Base-by-base conservation (phyloP, 768 basidiomycete species). In the Mycena galopus region DNA sequence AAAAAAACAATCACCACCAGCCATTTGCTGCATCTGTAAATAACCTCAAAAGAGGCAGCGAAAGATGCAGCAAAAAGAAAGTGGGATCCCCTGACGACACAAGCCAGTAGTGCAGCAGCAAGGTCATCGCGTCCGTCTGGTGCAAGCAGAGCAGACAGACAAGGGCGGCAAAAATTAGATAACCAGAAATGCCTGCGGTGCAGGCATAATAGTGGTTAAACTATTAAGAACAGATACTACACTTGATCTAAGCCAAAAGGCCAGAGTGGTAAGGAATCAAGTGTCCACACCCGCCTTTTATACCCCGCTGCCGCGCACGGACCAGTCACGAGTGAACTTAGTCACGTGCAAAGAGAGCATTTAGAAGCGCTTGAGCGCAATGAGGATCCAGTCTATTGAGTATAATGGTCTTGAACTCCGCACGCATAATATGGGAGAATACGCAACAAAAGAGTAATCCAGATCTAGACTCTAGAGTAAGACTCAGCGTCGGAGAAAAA, bases 201-300 rank as follows among this genome's bases (percentile, higher is more conserved):
- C 85, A 83, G 79, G 80, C 85, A 87, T 88, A 87, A 88, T 87
- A 88, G 87, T 86, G 86, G 87, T 86, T 86, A 86, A 85, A 85
- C 85, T 86, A 84, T 86, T 85, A 93, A 94, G 93, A 94, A 94
- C 93, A 95, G 93, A 94, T 95, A 94, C 93, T 94, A 94, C 93
- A 94, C 93, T 94, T 94, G 93, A 94, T 94, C 93, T 94, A 94
- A 94, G 93, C 93, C 93, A 94, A 93, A 92, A 93, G 93, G 92
- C 92, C 92, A 93, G 92, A 93, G 92, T 93, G 92, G 92, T 92
- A 86, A 91, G 70, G 87, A 85, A 64, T 75, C 0, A 16, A 5
- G 11, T 17, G 59, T 47, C 6, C 39, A 11, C 16, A 11, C 30
- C 4, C 0, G 14, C 57, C 53, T 73, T 77, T 72, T 78, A 74